phyloP scores from a whole-genome alignment of 768 basidiomycete genomes.

The Boletus vermiculosoides region DNA sequence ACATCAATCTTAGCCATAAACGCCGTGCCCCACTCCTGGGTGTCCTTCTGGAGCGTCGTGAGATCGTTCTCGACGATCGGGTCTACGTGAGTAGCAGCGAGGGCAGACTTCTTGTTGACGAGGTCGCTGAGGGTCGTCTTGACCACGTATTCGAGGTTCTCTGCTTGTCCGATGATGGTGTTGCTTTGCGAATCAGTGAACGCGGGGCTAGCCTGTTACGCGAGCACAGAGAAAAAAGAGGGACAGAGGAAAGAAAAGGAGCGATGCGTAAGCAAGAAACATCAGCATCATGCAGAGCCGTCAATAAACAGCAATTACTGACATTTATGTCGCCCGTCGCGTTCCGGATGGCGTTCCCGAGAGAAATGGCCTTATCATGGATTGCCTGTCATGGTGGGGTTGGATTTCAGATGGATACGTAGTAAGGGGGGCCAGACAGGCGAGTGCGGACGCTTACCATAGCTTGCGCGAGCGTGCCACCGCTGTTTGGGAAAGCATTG shows the following conservation, averaged over 20 bases:
- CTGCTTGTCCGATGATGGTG: rapidly evolving
- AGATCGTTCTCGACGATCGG: not conserved
- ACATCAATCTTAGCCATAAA: not conserved
- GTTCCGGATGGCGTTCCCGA: rapidly evolving
- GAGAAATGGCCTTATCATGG: rapidly evolving
- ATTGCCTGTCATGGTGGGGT: not conserved
- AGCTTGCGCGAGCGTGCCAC: rapidly evolving
- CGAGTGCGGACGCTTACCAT: not conserved
- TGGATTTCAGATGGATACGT: not conserved
- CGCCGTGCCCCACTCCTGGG: not conserved
- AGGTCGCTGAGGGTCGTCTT: not conserved
- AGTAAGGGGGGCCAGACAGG: not conserved
- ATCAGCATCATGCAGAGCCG: not conserved
- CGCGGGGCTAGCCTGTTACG: not conserved
- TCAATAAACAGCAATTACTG: not conserved
- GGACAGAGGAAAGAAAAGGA: not conserved
- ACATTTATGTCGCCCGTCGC: not conserved
- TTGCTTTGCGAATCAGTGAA: not conserved
- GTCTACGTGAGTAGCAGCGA: rapidly evolving
- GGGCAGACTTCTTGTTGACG: not conserved
- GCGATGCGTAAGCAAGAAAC: not conserved
- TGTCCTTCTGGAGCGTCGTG: not conserved
- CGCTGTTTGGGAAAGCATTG: not conserved
- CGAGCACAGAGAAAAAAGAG: not conserved
- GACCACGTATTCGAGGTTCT: rapidly evolving